Evolutionary conservation across 2,329 filamentous ascomycete genomes (phyloP).

Genomic region (Pestalotiopsis sp.): DNA sequence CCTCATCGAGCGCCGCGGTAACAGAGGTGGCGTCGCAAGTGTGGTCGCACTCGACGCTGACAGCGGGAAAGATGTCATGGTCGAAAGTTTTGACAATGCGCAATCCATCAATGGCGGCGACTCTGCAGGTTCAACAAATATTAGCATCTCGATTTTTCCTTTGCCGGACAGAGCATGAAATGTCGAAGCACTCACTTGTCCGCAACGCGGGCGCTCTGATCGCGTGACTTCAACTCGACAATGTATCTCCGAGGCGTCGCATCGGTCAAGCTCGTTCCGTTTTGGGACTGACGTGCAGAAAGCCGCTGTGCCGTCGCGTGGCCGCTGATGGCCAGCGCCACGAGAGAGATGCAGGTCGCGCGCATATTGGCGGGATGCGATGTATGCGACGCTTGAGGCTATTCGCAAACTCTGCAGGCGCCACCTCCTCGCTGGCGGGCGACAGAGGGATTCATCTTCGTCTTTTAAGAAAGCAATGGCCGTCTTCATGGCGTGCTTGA

Average conservation of each 20-base stretch:
- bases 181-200: constrained; percentile 6
- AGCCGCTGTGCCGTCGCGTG: background rate
- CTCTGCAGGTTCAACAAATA: background rate
- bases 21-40: constrained; percentile 21
- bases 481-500: background rate
- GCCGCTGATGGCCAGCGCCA: background rate
- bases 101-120: constrained; percentile 19
- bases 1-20: constrained; percentile 13
- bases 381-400: background rate
- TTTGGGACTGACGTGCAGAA: background rate
- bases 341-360: background rate
- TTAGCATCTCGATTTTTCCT: background rate
- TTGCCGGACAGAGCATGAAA: no score
- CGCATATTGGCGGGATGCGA: background rate
- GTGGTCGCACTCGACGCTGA: constrained; percentile 24
- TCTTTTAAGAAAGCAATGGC: background rate
- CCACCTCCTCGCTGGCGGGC: background rate
- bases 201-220: constrained; percentile 16
- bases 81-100: constrained; percentile 26
- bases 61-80: constrained; percentile 24
- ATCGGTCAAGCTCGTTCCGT: constrained; percentile 10
- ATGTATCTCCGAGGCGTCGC: constrained; percentile 25
- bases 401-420: background rate
- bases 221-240: constrained; percentile 25
- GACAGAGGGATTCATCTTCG: background rate